Percentiles rank a stretch among this genome's conserved stretches.
These are phyloP conservation scores for Dimocarpus longan DNA, from an alignment of 345 rosid species.

Conservation along the genomic window DNA sequence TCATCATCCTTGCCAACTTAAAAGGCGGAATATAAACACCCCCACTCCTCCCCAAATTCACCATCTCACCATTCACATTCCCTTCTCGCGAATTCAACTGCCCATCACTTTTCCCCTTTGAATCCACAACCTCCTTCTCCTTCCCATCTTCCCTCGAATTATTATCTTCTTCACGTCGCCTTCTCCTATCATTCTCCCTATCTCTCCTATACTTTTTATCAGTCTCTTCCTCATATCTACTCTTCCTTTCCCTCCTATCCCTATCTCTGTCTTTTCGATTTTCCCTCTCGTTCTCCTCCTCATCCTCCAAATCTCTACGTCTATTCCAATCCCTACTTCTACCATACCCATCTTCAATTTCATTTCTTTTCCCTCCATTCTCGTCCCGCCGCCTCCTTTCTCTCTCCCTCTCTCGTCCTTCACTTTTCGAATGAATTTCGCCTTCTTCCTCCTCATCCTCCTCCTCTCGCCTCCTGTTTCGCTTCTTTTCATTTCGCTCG, in stretches of 20 bases:
- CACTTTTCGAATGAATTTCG: conserved; percentile 22
- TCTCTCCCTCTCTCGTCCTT: conserved; percentile 24
- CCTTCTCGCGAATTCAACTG: conserved; percentile 32
- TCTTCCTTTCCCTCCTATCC: conserved; percentile 11
- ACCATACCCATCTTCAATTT: conserved; percentile 23
- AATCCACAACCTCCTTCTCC: conserved; percentile 30
- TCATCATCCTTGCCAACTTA: conserved; percentile 90
- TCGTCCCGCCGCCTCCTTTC: conserved; percentile 29
- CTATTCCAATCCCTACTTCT: conserved; percentile 33
- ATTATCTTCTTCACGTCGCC: conserved; percentile 22
- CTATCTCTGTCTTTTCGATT: conserved; percentile 9
- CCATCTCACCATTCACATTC: conserved; percentile 39
- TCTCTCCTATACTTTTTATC: conserved; percentile 29
- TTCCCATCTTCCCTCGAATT: conserved; percentile 29
- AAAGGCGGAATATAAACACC: conserved; percentile 94
- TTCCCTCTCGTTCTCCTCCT: conserved; percentile 31
- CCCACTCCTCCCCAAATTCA: conserved; percentile 59
- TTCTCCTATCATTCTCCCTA: conserved; percentile 28
- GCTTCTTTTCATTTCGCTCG: conserved; percentile 4
- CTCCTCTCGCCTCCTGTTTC: not conserved
- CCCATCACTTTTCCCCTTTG: conserved; percentile 28
- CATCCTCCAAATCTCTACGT: conserved; percentile 27
- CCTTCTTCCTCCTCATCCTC: conserved; percentile 24
- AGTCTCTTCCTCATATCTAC: conserved; percentile 10
- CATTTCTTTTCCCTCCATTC: conserved; percentile 25